Conservation (phyloP, 805 yeast genomes). For the Priceomyces melissophilus region DNA sequence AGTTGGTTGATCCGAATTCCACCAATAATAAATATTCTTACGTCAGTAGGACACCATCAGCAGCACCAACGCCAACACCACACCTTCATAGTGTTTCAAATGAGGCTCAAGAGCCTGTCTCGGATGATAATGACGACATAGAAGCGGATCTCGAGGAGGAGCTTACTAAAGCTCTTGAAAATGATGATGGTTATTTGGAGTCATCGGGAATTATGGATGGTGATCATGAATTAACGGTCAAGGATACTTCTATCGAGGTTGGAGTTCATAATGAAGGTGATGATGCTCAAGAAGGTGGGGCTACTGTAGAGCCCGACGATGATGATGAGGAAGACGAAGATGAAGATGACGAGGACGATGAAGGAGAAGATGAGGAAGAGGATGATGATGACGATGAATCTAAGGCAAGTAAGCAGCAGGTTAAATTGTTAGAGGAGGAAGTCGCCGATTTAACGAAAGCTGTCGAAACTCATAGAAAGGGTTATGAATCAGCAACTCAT, state of each 20-base stretch:
- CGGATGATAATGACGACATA: constrained; percentile 20
- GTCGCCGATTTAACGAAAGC: constrained; percentile 76
- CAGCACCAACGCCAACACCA: constrained; percentile 25
- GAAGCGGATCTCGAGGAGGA: constrained; percentile 49
- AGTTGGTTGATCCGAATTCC: constrained; percentile 58
- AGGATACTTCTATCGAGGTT: background rate
- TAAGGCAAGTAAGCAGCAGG: constrained; percentile 47
- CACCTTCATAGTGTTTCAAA: constrained; percentile 8
- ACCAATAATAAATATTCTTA: constrained; percentile 13
- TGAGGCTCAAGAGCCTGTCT: constrained; percentile 44
- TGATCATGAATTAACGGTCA: constrained; percentile 4
- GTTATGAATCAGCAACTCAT: constrained; percentile 69
- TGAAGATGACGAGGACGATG: constrained; percentile 54
- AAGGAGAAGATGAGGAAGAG: constrained; percentile 49
- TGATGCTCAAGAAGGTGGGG: constrained; percentile 8
- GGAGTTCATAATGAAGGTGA: constrained; percentile 12
- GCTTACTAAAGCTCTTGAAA: constrained; percentile 52
- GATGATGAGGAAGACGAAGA: constrained; percentile 54
- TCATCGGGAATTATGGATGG: constrained; percentile 5
- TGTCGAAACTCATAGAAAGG: constrained; percentile 68
- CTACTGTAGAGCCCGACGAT: constrained; percentile 18
- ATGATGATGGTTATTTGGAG: constrained; percentile 18
- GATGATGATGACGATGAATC: constrained; percentile 51
- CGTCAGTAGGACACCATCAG: constrained; percentile 23
- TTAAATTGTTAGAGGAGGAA: constrained; percentile 77